Conservation (phyloP, 805 yeast species). For the Wickerhamiella parazyma region DNA sequence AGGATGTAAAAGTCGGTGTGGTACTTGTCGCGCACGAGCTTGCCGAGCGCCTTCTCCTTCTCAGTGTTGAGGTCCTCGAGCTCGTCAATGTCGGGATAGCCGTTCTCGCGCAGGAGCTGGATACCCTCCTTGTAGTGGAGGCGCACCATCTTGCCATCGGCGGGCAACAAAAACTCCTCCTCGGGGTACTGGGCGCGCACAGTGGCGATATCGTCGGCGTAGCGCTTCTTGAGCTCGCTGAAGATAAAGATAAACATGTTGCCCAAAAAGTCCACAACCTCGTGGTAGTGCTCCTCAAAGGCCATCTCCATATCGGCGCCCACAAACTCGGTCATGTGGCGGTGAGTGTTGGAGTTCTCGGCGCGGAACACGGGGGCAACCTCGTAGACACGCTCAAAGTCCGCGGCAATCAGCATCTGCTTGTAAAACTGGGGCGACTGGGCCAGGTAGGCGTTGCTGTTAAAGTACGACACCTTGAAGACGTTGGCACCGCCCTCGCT, state of each 20-base stretch:
- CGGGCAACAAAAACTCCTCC: constrained; percentile 91
- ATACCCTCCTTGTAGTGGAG: constrained; percentile 86
- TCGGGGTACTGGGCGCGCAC: constrained; percentile 94
- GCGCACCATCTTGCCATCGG: constrained; percentile 85
- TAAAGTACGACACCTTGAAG: constrained; percentile 86
- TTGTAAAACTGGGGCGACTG: constrained; percentile 97
- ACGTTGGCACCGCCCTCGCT: constrained; percentile 98
- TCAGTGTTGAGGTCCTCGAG: constrained; percentile 87
- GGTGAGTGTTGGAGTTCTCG: constrained; percentile 96
- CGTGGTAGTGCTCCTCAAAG: constrained; percentile 95
- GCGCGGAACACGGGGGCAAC: constrained; percentile 98
- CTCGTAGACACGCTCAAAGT: constrained; percentile 92
- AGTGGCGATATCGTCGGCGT: constrained; percentile 66
- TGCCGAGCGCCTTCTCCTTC: constrained; percentile 87
- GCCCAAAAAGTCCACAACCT: constrained; percentile 48
- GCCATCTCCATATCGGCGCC: constrained; percentile 98
- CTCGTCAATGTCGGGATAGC: constrained; percentile 63
- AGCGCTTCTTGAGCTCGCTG: constrained; percentile 66
- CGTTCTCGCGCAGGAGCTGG: constrained; percentile 69
- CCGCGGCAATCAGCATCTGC: constrained; percentile 96
- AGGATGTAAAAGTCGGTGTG: constrained; percentile 95
- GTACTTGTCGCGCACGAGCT: constrained; percentile 80
- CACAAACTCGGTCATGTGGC: constrained; percentile 97
- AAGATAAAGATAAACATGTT: constrained; percentile 83
- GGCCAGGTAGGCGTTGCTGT: constrained; percentile 83